A percentile compares a stretch with the other conserved stretches of the same genome.
Evolutionary conservation across 1,284 basidiomycete species (phyloP).

Genomic region (Sporisorium reilianum): DNA sequence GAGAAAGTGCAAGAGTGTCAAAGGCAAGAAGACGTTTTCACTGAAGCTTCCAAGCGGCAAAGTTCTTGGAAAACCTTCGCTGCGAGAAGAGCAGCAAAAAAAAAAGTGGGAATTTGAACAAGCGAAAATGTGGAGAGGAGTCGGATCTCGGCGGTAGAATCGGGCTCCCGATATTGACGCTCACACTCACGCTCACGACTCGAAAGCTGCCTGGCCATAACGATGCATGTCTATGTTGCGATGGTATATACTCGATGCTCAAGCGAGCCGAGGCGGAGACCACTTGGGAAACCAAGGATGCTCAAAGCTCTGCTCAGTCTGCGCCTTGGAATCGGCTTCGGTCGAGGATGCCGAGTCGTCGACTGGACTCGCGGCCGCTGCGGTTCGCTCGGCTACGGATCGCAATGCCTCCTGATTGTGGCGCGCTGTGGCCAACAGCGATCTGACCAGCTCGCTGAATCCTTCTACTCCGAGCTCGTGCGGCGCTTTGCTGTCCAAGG

Average conservation of each 20-base stretch:
- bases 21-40: background rate
- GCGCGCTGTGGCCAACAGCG: conserved; percentile 26
- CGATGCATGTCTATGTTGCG: conserved; percentile 2
- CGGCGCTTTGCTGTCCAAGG: conserved; percentile 6
- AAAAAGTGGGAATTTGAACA: conserved; percentile 4
- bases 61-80: conserved; percentile 1
- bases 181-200: background rate
- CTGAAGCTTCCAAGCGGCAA: background rate
- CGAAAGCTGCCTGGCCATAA: background rate
- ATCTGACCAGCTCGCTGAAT: conserved; percentile 7
- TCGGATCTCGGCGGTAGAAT: conserved; percentile 17
- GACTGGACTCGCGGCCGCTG: background rate
- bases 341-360: background rate
- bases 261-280: background rate
- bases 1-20: background rate
- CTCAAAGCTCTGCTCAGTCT: conserved; percentile 14
- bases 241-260: conserved; percentile 3
- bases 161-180: background rate
- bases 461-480: conserved; percentile 13
- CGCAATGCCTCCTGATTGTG: conserved; percentile 17
- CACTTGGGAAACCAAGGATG: conserved; percentile 44
- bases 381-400: background rate
- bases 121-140: conserved; percentile 9
- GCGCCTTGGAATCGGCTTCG: too few relatives aligned
- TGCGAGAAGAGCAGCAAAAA: background rate